phyloP scores from a whole-genome alignment of 2,329 filamentous ascomycete species.

The Scytalidium sp. region DNA sequence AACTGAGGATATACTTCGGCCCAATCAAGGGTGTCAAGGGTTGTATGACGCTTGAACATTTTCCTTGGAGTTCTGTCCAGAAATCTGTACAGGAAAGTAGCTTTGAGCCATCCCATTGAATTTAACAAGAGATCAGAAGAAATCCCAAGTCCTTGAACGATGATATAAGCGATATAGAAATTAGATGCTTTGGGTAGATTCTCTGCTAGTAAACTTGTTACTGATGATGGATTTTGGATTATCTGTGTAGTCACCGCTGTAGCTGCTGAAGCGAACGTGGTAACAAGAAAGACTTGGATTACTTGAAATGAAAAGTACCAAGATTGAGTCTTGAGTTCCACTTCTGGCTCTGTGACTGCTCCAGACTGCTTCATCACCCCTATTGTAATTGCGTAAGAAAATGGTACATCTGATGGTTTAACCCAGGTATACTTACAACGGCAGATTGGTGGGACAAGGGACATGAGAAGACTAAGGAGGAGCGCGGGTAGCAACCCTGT shows the following conservation, averaged over 20 bases:
- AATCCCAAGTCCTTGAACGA: constrained; percentile 83
- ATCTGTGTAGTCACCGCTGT: constrained; percentile 66
- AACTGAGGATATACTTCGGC: constrained; percentile 79
- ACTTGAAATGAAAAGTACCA: constrained; percentile 90
- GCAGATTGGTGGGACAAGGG: constrained; percentile 78
- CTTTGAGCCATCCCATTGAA: constrained; percentile 67
- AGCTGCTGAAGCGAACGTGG: constrained; percentile 79
- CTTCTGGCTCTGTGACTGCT: constrained; percentile 71
- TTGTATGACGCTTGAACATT: constrained; percentile 74
- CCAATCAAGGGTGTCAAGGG: constrained; percentile 74
- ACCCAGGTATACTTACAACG: constrained; percentile 50
- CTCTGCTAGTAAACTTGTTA: constrained; percentile 63
- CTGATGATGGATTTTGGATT: constrained; percentile 55
- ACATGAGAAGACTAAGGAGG: constrained; percentile 77
- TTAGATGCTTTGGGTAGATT: constrained; percentile 84
- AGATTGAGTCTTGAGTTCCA: constrained; percentile 86
- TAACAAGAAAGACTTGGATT: constrained; percentile 86
- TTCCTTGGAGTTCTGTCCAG: constrained; percentile 76
- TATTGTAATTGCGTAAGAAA: constrained; percentile 27
- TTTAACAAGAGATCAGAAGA: constrained; percentile 73
- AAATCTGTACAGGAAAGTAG: constrained; percentile 69
- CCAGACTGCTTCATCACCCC: constrained; percentile 76
- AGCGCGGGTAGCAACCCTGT: constrained; percentile 81
- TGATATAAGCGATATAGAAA: constrained; percentile 93
- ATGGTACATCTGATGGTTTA: neutral